Evolutionary conservation across 345 rosid genomes (phyloP).

Genomic region (Camelina neglecta): DNA sequence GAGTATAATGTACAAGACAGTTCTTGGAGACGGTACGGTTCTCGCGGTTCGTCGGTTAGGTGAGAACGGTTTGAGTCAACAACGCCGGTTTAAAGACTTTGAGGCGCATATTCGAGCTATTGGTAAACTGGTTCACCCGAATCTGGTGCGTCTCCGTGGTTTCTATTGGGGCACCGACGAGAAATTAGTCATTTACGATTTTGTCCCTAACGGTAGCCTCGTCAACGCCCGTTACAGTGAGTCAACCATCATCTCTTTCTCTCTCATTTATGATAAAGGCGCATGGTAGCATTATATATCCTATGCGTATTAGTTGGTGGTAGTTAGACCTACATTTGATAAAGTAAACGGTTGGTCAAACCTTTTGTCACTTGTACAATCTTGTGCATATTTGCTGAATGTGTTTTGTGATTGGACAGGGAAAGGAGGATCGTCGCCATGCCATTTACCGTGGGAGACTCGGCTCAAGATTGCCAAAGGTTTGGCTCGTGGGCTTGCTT

Average conservation of each 20-base stretch:
- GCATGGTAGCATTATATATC: constrained; percentile 29
- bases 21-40: constrained; percentile 81
- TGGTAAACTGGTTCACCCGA: constrained; percentile 84
- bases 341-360: constrained; percentile 51
- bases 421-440: constrained; percentile 84
- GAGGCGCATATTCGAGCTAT: constrained; percentile 81
- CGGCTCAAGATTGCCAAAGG: constrained; percentile 86
- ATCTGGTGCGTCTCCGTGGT: constrained; percentile 86
- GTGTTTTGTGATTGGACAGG: constrained; percentile 47
- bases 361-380: background rate
- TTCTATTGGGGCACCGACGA: constrained; percentile 83
- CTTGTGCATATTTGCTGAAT: constrained; percentile 22
- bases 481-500: constrained; percentile 79
- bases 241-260: constrained; percentile 31
- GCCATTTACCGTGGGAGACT: constrained; percentile 84
- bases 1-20: constrained; percentile 90
- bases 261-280: background rate
- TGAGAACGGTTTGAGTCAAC: constrained; percentile 68
- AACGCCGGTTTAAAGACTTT: constrained; percentile 84
- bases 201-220: constrained; percentile 82
- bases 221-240: constrained; percentile 90
- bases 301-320: background rate
- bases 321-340: background rate
- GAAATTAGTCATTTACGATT: constrained; percentile 78
- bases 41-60: constrained; percentile 92